Percentiles rank a stretch among this genome's conserved stretches.
phyloP scores from a whole-genome alignment of 2,329 filamentous ascomycete species.

The Colletotrichum lentis region DNA sequence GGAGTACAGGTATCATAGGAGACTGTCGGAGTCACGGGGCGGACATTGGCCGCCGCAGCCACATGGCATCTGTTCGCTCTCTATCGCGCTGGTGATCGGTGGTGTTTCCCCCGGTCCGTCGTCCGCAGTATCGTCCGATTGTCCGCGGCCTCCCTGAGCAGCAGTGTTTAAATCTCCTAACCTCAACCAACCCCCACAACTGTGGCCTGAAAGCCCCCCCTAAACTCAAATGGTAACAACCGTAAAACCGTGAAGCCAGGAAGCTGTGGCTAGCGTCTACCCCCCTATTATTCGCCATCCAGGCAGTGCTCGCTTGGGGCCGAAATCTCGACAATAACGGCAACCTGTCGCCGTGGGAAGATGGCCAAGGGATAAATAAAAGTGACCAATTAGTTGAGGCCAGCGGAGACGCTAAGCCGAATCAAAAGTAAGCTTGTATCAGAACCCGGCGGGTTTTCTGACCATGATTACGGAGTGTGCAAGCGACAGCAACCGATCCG shows the following conservation, averaged over 20 bases:
- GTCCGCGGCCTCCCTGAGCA: slow-evolving; percentile 1
- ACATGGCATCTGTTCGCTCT: background rate
- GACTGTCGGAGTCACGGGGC: slow-evolving; percentile 2
- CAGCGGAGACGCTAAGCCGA: slow-evolving; percentile 32
- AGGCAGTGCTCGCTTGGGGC: slow-evolving; percentile 13
- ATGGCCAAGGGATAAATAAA: background rate
- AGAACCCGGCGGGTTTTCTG: slow-evolving; percentile 3
- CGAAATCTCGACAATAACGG: slow-evolving; percentile 15
- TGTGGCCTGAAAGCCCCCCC: background rate
- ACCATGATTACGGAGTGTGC: slow-evolving; percentile 11
- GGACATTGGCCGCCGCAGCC: slow-evolving; percentile 26
- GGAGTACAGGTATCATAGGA: too few relatives aligned
- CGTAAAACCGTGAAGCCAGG: slow-evolving; percentile 6
- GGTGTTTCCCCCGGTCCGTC: slow-evolving; percentile 21
- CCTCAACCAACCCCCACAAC: slow-evolving; percentile 4
- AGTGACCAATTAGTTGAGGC: slow-evolving; percentile 3
- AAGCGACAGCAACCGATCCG: background rate
- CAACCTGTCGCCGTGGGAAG: slow-evolving; percentile 5
- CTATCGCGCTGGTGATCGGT: background rate
- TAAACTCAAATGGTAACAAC: background rate
- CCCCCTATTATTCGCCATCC: slow-evolving; percentile 2
- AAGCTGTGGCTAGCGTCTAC: slow-evolving; percentile 13
- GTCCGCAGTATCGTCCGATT: slow-evolving; percentile 6
- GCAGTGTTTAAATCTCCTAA: slow-evolving; percentile 5
- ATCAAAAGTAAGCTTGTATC: slow-evolving; percentile 37